Evolutionary conservation across 169 alveolate genomes (phyloP).

Genomic region (Nephromyces sp.): DNA sequence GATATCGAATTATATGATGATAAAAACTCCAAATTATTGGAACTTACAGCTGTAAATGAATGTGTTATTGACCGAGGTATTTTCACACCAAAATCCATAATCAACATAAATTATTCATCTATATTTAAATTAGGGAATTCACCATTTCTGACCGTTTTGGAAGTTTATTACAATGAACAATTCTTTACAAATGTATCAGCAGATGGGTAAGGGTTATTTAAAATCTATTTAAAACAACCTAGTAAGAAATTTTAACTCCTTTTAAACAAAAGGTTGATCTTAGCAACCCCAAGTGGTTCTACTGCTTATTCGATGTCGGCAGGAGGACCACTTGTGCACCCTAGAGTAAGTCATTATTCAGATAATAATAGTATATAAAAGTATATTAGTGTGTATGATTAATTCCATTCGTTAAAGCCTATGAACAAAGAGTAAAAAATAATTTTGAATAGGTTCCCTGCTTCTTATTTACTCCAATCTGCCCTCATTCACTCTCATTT

Average conservation of each 20-base stretch:
- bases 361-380: not conserved
- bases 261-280: conserved; percentile 27
- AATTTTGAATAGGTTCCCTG: conserved; percentile 57
- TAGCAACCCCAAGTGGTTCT: conserved; percentile 96
- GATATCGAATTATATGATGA: conserved; percentile 31
- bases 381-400: not conserved
- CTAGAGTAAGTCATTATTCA: conserved; percentile 64
- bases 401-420: no score
- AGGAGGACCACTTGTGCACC: conserved; percentile 93
- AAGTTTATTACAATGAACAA: conserved; percentile 41
- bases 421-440: no score
- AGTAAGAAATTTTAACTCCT: conserved; percentile 9
- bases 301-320: conserved; percentile 94
- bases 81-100: no score
- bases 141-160: conserved; percentile 42
- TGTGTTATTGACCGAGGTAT: conserved; percentile 58
- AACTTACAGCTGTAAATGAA: conserved; percentile 47
- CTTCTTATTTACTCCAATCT: conserved; percentile 81
- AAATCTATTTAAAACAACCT: not conserved
- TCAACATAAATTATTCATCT: no score
- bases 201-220: conserved; percentile 38
- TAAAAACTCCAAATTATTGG: conserved; percentile 15
- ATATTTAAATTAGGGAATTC: conserved; percentile 41
- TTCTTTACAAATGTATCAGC: conserved; percentile 59
- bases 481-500: conserved; percentile 90